Base-by-base conservation (phyloP, 306 rosid genomes). In the Adenanthera pavonina region DNA sequence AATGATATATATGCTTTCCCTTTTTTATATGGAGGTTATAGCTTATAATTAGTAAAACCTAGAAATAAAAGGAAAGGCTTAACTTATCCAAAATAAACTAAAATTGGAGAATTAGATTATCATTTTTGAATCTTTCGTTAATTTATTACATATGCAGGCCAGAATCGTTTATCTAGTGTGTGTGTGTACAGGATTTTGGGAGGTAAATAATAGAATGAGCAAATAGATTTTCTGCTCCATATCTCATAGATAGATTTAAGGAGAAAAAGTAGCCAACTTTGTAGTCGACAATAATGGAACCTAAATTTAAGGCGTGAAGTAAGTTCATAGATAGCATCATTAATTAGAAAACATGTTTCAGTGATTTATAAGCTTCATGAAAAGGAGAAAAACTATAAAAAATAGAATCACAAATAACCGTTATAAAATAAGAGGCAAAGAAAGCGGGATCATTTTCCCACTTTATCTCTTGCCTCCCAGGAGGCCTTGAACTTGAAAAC, bases 381-480 rank as follows among this genome's bases (percentile, higher is more conserved):
- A 60, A 60, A 16, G 10, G 25, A 0, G 1, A 60, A 35, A 20
- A 60, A 25, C 16, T n/a, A 20, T 2, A 30, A 59, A 25, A 59
- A 25, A 30, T 17, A 82, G 78, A 33, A 59, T 48, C 57, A 47
- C 52, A 13, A 34, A 52, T 48, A 72, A 73, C 82, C 80, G 76
- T 69, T 81, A 75, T 65, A 80, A 81, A 85, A 78, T 35, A 71
- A 59, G 66, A 40, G 75, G n/a, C 36, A 35, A 48, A 52, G 20
- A 83, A 69, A 75, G 73, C 83, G 34, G 78, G n/a, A 78, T 77
- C 60, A 46, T 57, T 86, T 83, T 69, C 67, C 61, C 53, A 25
- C 0, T 76, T 33, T 17, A 13, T 77, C 59, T 53, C 38, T 35
- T 17, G 87, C 90, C 90, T 86, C 93, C 80, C 13, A 57, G 12